phyloP scores from a whole-genome alignment of 2,329 filamentous ascomycete species.

The Parastagonospora avenae region DNA sequence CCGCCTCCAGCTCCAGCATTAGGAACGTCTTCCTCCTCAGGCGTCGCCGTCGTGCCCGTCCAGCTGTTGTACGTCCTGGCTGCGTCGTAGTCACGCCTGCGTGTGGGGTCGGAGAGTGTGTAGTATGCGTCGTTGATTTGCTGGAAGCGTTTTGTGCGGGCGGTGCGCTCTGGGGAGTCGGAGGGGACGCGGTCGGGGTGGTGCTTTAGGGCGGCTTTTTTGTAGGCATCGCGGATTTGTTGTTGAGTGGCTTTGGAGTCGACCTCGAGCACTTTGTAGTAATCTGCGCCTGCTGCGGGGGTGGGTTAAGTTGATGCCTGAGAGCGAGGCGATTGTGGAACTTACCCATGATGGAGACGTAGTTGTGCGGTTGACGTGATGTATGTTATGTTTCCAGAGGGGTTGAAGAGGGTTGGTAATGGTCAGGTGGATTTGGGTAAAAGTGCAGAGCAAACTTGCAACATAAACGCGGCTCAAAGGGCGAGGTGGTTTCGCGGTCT shows the following conservation, averaged over 20 bases:
- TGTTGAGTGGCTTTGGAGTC: slow-evolving; percentile 74
- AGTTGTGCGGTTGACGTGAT: background rate
- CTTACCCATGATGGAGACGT: background rate
- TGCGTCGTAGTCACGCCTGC: slow-evolving; percentile 83
- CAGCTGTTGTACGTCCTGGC: slow-evolving; percentile 64
- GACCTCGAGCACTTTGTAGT: slow-evolving; percentile 63
- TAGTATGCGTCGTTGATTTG: slow-evolving; percentile 93
- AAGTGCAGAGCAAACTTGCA: background rate
- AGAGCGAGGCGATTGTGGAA: background rate
- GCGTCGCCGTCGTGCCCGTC: slow-evolving; percentile 50
- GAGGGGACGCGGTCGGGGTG: slow-evolving; percentile 89
- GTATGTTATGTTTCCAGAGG: background rate
- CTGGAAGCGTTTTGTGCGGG: slow-evolving; percentile 87
- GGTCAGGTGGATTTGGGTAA: background rate
- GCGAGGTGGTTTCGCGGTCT: slow-evolving; percentile 1
- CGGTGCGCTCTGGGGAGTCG: slow-evolving; percentile 79
- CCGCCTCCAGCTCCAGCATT: background rate
- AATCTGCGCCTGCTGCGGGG: slow-evolving; percentile 4
- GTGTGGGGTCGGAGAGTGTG: slow-evolving; percentile 77
- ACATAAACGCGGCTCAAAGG: background rate
- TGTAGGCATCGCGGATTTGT: slow-evolving; percentile 93
- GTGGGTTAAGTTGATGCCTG: background rate
- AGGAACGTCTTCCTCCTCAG: slow-evolving; percentile 59
- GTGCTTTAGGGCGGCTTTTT: slow-evolving; percentile 87
- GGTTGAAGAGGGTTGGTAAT: background rate